Evolutionary conservation across 1,284 basidiomycete genomes (phyloP), one percentile per base, ranked within the genome.

Genomic region (Malassezia japonica): DNA sequence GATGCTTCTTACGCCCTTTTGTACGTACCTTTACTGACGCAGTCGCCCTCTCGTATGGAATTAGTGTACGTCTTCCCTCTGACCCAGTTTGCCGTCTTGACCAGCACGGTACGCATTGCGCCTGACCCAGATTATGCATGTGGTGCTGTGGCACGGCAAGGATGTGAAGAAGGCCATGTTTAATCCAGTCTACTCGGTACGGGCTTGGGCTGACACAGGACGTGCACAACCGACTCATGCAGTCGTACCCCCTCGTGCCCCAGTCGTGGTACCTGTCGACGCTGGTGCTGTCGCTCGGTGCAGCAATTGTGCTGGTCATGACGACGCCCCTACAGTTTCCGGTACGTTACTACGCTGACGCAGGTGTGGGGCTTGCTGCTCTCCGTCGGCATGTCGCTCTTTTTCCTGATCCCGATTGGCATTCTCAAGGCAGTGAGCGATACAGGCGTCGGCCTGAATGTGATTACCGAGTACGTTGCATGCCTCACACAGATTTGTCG

Each of bases 381-480:
- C 9, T 74, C 77, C 0, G 73, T 78, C 7, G 62, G 65, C 0
- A 76, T 79, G 45, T 77, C 76, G 3, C 36, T 74, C 13, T 47
- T 69, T 7, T 76, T 76, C 55, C 58, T 76, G 9, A 59, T 73
- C 1, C 59, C 75, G 16, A 73, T 75, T 0, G 77, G 77, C 0
- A 74, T 78, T 40, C 75, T 78, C 46, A 66, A 76, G 5, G 78
- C 78, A 7, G 76, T 78, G 28, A 75, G 73, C 31, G 77, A 78
- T 48, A 78, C 76, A 0, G 70, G 71, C 7, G 76, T 78, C 0
- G 70, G 70, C 1, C 56, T 72, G 34, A 72, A 72, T 50, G 77
- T 78, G 27, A 64, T 78, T 43, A 77, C 76, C 1, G 77, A 78
- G 50, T 76, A 77, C 46, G 73, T 66, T 24, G 58, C 28, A 24